Evolutionary conservation across 2,329 filamentous ascomycete genomes (phyloP).

Genomic region (Pseudogymnoascus sp.): DNA sequence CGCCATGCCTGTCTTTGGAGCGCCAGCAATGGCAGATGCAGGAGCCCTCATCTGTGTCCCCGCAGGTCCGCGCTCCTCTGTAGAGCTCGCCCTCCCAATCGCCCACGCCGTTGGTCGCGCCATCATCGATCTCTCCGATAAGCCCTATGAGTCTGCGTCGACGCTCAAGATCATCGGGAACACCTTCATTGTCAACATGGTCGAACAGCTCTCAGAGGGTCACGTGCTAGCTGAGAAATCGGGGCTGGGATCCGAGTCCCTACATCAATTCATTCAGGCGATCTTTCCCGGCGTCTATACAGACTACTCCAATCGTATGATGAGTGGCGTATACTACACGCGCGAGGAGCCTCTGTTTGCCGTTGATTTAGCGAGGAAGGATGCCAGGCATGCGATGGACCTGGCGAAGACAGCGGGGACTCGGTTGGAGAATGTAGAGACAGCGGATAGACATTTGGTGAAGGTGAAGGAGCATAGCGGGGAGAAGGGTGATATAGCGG

Average conservation of each 20-base stretch:
- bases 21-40: slow-evolving; percentile 59
- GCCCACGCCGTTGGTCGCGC: slow-evolving; percentile 61
- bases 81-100: slow-evolving; percentile 60
- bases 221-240: slow-evolving; percentile 72
- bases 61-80: slow-evolving; percentile 51
- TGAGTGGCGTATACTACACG: slow-evolving; percentile 65
- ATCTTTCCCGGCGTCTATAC: slow-evolving; percentile 71
- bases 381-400: slow-evolving; percentile 62
- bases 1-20: slow-evolving; percentile 65
- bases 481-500: slow-evolving; percentile 66
- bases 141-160: slow-evolving; percentile 59
- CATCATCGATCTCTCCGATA: slow-evolving; percentile 61
- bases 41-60: slow-evolving; percentile 66
- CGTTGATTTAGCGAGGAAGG: slow-evolving; percentile 75
- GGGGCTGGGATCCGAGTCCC: slow-evolving; percentile 59
- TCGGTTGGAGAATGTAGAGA: slow-evolving; percentile 54
- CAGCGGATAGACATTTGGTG: slow-evolving; percentile 60
- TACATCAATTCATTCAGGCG: slow-evolving; percentile 62
- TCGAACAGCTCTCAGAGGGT: slow-evolving; percentile 70
- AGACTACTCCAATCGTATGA: slow-evolving; percentile 67
- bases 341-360: slow-evolving; percentile 73
- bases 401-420: slow-evolving; percentile 56
- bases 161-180: slow-evolving; percentile 79
- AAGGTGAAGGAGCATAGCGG: slow-evolving; percentile 62
- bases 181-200: slow-evolving; percentile 75